A percentile compares a stretch with the other conserved stretches of the same genome.
Conservation (phyloP, 2,329 filamentous ascomycete species). For the Penicillium crustosum region DNA sequence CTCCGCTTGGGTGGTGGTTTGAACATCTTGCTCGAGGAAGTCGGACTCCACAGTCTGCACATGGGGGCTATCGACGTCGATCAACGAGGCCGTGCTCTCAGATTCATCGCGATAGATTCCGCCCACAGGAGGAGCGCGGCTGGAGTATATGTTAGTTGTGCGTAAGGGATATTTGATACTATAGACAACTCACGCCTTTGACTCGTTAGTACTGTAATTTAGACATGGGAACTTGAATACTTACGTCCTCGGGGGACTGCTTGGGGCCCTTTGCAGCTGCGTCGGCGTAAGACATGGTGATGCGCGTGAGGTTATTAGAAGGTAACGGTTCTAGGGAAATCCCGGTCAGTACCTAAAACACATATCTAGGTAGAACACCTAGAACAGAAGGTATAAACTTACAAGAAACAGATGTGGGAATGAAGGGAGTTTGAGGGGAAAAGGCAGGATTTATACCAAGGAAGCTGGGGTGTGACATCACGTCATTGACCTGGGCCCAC, state of each 20-base stretch:
- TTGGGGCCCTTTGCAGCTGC: slow-evolving; percentile 49
- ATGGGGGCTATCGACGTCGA: slow-evolving; percentile 51
- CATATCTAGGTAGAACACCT: background rate
- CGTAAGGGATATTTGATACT: background rate
- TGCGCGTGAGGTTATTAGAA: slow-evolving; percentile 1
- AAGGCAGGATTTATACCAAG: slow-evolving; percentile 26
- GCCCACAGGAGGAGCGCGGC: slow-evolving; percentile 44
- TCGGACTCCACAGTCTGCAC: slow-evolving; percentile 44
- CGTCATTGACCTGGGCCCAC: slow-evolving; percentile 31
- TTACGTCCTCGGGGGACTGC: slow-evolving; percentile 50
- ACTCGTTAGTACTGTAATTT: slow-evolving; percentile 13
- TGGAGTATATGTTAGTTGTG: slow-evolving; percentile 25
- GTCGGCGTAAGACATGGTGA: slow-evolving; percentile 51
- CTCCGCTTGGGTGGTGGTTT: slow-evolving; percentile 49
- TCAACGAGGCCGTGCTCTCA: slow-evolving; percentile 44
- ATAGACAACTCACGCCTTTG: slow-evolving; percentile 39
- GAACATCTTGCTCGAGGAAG: slow-evolving; percentile 44
- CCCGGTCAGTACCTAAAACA: background rate
- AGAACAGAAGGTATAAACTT: background rate
- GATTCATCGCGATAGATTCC: slow-evolving; percentile 41
- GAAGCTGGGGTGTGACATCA: slow-evolving; percentile 32
- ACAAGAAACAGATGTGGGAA: slow-evolving; percentile 5
- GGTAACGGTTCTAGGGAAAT: background rate
- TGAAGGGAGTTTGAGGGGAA: slow-evolving; percentile 5
- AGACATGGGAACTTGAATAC: slow-evolving; percentile 16